Evolutionary conservation across 176 grass and related monocot genomes (phyloP), one percentile per base, ranked within the genome.

Genomic region (Avena atlantica): DNA sequence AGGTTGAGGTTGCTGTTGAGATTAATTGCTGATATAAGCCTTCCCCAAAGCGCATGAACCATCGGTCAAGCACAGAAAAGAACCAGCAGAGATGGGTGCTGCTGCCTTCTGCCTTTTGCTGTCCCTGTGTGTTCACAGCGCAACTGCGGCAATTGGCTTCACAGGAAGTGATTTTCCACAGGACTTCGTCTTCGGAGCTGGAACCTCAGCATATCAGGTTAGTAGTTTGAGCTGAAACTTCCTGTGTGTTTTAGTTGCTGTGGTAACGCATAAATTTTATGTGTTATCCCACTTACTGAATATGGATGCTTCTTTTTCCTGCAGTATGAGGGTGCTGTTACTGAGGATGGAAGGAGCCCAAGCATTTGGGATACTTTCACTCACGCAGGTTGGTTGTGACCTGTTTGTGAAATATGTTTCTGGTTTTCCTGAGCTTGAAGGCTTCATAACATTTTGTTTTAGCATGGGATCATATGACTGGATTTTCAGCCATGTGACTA

Each of bases 101-200:
- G 12, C 51, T 12, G 4, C 20, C 47, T 21, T 72, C 9, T 72
- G 4, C 69, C 37, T 21, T 40, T 42, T 45, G 37, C 37, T 72
- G 40, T 72, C 40, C 19, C 19, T 72, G 40, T 47, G 40, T 19
- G 69, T 21, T 71, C 37, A 72, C 17, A 9, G 12, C 45, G 37
- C 19, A 72, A 47, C 17, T 19, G 31, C 9, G 36, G 1, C 37
- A 2, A 19, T 70, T 44, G 73, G 58, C 48, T 89, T 84, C 73
- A 76, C 80, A 69, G 84, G 89, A 71, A 78, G 75, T 37, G 89
- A 91, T 63, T 91, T 91, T 48, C 85, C 85, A 14, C 40, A 37
- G 58, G 89, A 76, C 55, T 91, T 91, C 42, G 85, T 85, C n/a
- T 91, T 91, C 40, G 89, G 89, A 53, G 79, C 89, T 44, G 85